Evolutionary conservation across 768 basidiomycete species (phyloP), one percentile per base, ranked within the genome.

Genomic region (Hirschioporus abietinus): DNA sequence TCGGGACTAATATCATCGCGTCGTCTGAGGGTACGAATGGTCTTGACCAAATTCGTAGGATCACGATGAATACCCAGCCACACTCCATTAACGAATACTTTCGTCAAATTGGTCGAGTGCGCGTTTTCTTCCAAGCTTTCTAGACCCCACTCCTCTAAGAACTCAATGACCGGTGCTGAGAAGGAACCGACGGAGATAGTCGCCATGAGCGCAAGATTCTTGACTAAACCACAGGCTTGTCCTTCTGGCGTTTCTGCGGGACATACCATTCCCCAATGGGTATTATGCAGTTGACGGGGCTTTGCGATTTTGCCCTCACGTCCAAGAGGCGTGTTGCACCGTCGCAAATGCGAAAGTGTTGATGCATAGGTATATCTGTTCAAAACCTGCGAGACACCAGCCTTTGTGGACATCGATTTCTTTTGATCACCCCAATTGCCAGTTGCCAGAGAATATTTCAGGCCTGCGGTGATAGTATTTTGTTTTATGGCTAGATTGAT

Each of bases 251-350:
- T 99, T 77, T 99, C 97, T 52, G 97, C 97, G 58, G 97, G 97
- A 74, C 97, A 99, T 23, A 99, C 97, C 97, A 99, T 99, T 42
- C 97, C 97, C 97, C 97, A 99, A 73, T 99, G 97, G 0, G 97
- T 98, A 73, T 99, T 99, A 77, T 99, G 97, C 65, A 99, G 82
- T 72, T 99, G 97, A 72, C 97, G 97, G 66, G 97, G 97, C 76
- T 99, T 99, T 60, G 97, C 97, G 67, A 99, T 99, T 80, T 99
- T 99, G 66, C 96, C 96, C 76, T 99, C 97, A 67, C 97, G 91
- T 65, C 97, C 97, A 63, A 99, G 87, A 1, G 97, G 97, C 0
- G 97, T 99, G 76, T 99, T 99, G 75, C 94, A 96, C 30, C 97
- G 93, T 74, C 97, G 96, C 72, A 99, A 78, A 82, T 99, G 97